A percentile compares a stretch with the other conserved stretches of the same genome.
These are phyloP conservation scores for Ophiosphaerella herpotricha DNA, from an alignment of 2,329 filamentous ascomycete species.

Conservation along the genomic window DNA sequence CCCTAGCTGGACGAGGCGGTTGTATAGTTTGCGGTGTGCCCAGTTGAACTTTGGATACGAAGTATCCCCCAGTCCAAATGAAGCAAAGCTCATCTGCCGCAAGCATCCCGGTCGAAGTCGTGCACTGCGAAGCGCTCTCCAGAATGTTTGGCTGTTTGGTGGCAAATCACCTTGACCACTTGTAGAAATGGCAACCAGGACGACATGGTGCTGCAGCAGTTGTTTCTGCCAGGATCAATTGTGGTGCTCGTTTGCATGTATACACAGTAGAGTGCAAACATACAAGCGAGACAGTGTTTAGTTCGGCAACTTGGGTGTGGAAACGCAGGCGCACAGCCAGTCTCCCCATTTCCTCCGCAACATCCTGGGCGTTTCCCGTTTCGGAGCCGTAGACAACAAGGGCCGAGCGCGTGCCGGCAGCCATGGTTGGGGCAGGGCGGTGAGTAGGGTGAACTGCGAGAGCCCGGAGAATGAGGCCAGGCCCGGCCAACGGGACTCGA, in stretches of 20 bases:
- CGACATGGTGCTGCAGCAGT: constrained; percentile 56
- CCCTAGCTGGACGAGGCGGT: constrained; percentile 81
- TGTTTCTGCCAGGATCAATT: constrained; percentile 43
- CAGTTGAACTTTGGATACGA: constrained; percentile 97
- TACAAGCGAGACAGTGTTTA: constrained; percentile 78
- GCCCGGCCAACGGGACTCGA: constrained; percentile 11
- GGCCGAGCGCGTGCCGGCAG: constrained; percentile 48
- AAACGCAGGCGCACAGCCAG: constrained; percentile 80
- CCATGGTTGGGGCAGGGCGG: constrained; percentile 21
- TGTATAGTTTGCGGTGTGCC: constrained; percentile 85
- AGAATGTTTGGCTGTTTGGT: constrained; percentile 78
- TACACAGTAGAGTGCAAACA: constrained; percentile 38
- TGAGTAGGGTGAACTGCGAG: not conserved
- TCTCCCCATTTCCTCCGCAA: constrained; percentile 81
- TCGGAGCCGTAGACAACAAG: constrained; percentile 92
- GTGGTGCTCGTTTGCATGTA: not conserved
- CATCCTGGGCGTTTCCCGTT: constrained; percentile 91
- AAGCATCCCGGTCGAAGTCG: constrained; percentile 75
- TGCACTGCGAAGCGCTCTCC: constrained; percentile 81
- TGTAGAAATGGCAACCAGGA: constrained; percentile 85
- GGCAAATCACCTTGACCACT: constrained; percentile 95
- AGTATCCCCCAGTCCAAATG: constrained; percentile 91
- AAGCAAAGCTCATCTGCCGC: constrained; percentile 71
- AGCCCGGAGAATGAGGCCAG: constrained; percentile 18
- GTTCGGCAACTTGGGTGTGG: constrained; percentile 71